Base-by-base conservation (phyloP, 1,139 yeast genomes). In the Sugiyamaella pinicola region DNA sequence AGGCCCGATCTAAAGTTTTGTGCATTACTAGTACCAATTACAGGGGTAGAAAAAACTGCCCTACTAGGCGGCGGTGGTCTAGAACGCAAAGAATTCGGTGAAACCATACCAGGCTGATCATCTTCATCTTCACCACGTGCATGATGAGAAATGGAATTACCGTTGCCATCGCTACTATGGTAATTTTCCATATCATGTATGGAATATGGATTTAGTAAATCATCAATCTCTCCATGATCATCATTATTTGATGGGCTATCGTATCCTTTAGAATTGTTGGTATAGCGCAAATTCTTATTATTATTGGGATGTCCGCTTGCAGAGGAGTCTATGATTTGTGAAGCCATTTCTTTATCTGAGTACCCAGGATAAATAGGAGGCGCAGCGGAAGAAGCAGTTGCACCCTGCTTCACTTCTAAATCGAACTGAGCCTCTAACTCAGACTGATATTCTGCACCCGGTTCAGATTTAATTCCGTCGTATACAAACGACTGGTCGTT, bases 401-500 rank as follows among this genome's bases (percentile, higher is more conserved):
- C 22, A 22, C 7, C 18, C 1, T 45, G 41, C 18, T 19, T 21
- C 34, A n/a, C 13, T 4, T 45, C 48, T 13, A 9, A 4, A 9
- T 45, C 48, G 15, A 45, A 45, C 13, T 35, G 48, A 15, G 48
- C 48, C 35, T 45, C 41, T 22, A 45, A 9, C 21, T 45, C 48
- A 2, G 34, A 10, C 13, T 45, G 41, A 24, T 45, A 45, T 19
- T 40, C 44, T 4, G 41, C n/a, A n/a, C 22, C 48, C 4, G 22
- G 12, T 21, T 42, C 48, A 15, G 48, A 15, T 13, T 33, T 35
- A 13, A 22, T 12, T 5, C 22, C 34, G n/a, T 24, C 34, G 21
- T 45, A 45, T 9, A 45, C 40, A 34, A 15, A 45, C 2, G 44
- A 15, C 19, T 40, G 44, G 22, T 24, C 22, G n/a, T 7, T n/a